Conservation (phyloP, 345 rosid species). For the Viola odorata region DNA sequence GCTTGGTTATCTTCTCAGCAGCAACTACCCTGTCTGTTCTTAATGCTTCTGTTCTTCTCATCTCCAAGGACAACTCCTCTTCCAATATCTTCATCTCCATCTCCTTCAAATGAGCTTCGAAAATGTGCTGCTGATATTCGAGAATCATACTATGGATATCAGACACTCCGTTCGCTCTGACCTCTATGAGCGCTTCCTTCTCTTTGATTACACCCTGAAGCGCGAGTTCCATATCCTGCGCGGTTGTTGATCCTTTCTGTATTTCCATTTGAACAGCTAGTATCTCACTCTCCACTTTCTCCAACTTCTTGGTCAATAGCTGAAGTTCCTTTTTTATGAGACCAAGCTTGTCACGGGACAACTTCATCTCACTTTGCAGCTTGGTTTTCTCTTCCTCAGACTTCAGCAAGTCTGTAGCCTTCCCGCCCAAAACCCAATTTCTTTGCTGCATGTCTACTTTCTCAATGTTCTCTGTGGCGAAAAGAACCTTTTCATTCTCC, state of each 20-base stretch:
- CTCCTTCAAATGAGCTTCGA: conserved; percentile 44
- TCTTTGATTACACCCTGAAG: conserved; percentile 42
- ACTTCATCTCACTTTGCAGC: conserved; percentile 55
- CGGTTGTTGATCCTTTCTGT: conserved; percentile 34
- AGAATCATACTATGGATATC: conserved; percentile 47
- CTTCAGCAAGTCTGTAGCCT: conserved; percentile 71
- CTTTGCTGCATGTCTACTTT: conserved; percentile 33
- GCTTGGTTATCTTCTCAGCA: conserved; percentile 24
- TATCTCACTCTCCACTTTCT: conserved; percentile 39
- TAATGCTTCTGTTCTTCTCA: conserved; percentile 36
- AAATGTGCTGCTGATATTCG: conserved; percentile 51
- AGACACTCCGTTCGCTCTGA: conserved; percentile 39
- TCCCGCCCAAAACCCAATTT: conserved; percentile 46
- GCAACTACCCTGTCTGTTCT: conserved; percentile 23
- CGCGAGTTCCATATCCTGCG: conserved; percentile 43
- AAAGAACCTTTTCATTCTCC: conserved; percentile 68
- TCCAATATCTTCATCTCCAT: conserved; percentile 42
- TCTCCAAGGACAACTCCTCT: conserved; percentile 36
- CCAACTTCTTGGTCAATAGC: conserved; percentile 31
- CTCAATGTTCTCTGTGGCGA: conserved; percentile 75
- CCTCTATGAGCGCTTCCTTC: conserved; percentile 49
- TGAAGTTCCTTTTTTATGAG: conserved; percentile 40
- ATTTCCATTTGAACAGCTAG: conserved; percentile 37
- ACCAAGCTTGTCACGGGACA: conserved; percentile 50
- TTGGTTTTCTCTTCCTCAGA: conserved; percentile 75